These are phyloP conservation scores for Schrenkiella parvula DNA, from an alignment of 345 rosid species.

Conservation along the genomic window DNA sequence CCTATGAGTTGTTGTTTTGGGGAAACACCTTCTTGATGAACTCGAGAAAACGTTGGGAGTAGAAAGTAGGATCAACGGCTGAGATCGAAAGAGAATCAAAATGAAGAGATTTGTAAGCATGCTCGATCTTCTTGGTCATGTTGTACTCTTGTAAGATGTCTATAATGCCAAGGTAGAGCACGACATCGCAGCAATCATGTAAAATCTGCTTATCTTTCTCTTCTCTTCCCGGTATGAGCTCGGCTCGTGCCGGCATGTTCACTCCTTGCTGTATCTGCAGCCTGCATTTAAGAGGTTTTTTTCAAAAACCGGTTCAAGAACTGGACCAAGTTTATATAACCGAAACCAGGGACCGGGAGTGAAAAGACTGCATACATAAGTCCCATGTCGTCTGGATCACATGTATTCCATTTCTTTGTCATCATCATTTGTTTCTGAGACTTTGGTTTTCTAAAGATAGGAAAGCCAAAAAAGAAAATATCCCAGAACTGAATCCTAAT, in stretches of 20 bases:
- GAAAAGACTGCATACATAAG: not conserved
- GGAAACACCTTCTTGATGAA: slow-evolving; percentile 86
- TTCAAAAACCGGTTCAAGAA: not conserved
- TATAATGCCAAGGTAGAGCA: slow-evolving; percentile 84
- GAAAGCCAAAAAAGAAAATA: not conserved
- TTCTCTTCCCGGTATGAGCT: slow-evolving; percentile 68
- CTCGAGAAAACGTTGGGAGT: slow-evolving; percentile 76
- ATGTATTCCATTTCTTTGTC: not conserved
- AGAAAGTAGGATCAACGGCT: slow-evolving; percentile 83
- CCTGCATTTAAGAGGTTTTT: slow-evolving; percentile 34
- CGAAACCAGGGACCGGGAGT: not conserved
- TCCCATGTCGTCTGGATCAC: slow-evolving; percentile 1
- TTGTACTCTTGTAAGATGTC: slow-evolving; percentile 94
- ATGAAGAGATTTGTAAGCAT: slow-evolving; percentile 85
- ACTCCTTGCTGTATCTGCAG: slow-evolving; percentile 95
- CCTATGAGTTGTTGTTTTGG: slow-evolving; percentile 29
- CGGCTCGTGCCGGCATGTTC: slow-evolving; percentile 97
- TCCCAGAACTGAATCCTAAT: not conserved
- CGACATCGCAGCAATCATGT: slow-evolving; percentile 74
- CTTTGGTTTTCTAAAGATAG: not conserved
- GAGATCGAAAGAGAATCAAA: slow-evolving; percentile 86
- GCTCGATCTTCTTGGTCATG: slow-evolving; percentile 86
- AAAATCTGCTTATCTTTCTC: slow-evolving; percentile 65
- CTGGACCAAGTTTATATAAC: not conserved
- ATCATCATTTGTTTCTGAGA: not conserved